Evolutionary conservation across 768 basidiomycete genomes (phyloP), one percentile per base, ranked within the genome.

Genomic region (Phaeotremella fagi): DNA sequence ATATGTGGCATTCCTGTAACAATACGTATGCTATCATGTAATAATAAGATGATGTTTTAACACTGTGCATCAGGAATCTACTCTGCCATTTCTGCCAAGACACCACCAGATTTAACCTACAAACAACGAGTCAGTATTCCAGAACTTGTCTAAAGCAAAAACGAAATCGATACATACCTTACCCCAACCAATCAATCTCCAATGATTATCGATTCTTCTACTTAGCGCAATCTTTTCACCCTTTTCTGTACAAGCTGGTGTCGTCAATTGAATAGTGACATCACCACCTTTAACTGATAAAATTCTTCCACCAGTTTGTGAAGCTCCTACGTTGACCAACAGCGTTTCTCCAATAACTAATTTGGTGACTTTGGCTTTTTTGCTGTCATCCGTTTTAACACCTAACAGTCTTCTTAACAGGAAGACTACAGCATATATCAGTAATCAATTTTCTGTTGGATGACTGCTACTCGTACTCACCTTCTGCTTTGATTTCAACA

Each of bases 301-400:
- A 14, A 99, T 91, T 35, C 92, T 86, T 27, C 95, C 94, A 56
- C 95, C 95, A 1, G 91, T 94, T 3, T 92, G 95, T 1, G 91
- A 97, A 20, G 90, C 94, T 18, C 94, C 92, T 53, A 99, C 97
- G 78, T 98, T 98, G 80, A 99, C 92, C 57, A 98, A 82, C 2
- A 97, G 77, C 1, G 92, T 80, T 76, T 95, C 92, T 75, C 86
- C 86, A 77, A 94, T 94, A 54, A 83, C 81, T 41, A 95, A 81
- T 75, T 95, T 95, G 48, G 88, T 80, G 22, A 76, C 74, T 76
- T 91, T 99, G 20, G 95, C 95, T 74, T 92, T 89, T 75, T 97
- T 99, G 79, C 92, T 95, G 78, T 98, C 95, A 75, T 97, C 94
- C 22, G 91, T 90, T 76, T 92, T 91, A 58, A 99, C 95, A 72